phyloP scores from a whole-genome alignment of 2,329 filamentous ascomycete species.

The Fusarium chlamydosporum region DNA sequence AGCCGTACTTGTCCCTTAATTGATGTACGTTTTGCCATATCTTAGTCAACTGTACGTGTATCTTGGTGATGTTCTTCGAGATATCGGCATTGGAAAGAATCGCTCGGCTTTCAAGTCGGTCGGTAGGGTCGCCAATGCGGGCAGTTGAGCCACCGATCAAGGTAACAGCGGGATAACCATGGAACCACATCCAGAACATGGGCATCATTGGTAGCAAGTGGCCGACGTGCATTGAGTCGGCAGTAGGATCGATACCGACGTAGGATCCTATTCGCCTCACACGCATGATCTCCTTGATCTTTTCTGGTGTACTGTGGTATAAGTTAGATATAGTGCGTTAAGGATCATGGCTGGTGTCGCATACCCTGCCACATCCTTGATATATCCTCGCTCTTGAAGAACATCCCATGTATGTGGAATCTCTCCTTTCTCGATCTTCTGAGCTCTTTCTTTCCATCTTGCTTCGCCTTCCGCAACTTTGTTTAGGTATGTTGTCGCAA shows the following conservation, averaged over 20 bases:
- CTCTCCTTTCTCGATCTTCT: slow-evolving; percentile 65
- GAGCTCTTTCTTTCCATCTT: slow-evolving; percentile 64
- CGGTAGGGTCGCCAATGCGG: slow-evolving; percentile 84
- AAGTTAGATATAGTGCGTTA: slow-evolving; percentile 16
- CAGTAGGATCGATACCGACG: slow-evolving; percentile 86
- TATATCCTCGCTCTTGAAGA: slow-evolving; percentile 78
- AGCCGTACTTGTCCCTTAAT: slow-evolving; percentile 76
- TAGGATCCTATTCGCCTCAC: slow-evolving; percentile 79
- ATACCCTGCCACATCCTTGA: slow-evolving; percentile 82
- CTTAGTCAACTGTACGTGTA: slow-evolving; percentile 77
- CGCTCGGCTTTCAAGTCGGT: slow-evolving; percentile 73
- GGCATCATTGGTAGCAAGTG: slow-evolving; percentile 87
- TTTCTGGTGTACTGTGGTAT: slow-evolving; percentile 59
- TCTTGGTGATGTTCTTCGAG: slow-evolving; percentile 74
- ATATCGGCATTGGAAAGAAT: slow-evolving; percentile 66
- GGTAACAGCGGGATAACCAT: slow-evolving; percentile 77
- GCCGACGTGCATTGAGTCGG: slow-evolving; percentile 82
- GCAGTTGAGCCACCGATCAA: slow-evolving; percentile 82
- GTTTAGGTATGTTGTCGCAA: slow-evolving; percentile 60
- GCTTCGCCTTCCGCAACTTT: slow-evolving; percentile 61
- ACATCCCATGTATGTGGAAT: slow-evolving; percentile 70
- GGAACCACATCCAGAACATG: slow-evolving; percentile 85
- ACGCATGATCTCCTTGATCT: slow-evolving; percentile 74
- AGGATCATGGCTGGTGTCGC: slow-evolving; percentile 43
- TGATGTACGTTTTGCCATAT: slow-evolving; percentile 81